Conservation (phyloP, 768 basidiomycete species). For the button mushroom (Agaricus bisporus) region DNA sequence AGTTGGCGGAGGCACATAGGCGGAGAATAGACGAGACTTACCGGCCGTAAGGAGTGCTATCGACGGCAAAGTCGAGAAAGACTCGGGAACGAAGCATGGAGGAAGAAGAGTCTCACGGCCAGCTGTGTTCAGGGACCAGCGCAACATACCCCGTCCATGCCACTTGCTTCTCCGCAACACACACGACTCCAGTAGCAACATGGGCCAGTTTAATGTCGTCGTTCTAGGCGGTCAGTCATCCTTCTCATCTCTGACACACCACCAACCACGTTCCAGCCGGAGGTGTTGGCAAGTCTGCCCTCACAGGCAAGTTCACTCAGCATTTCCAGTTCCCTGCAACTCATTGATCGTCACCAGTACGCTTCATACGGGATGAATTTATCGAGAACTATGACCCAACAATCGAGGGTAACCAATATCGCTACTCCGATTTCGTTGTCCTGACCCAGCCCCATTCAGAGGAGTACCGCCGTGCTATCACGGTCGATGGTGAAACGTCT, state of each 20-base stretch:
- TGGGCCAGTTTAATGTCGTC: constrained; percentile 73
- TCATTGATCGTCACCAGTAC: constrained; percentile 31
- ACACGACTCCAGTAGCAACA: constrained; percentile 17
- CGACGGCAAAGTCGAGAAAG: constrained; percentile 62
- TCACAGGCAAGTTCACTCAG: constrained; percentile 41
- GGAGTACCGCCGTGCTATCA: constrained; percentile 60
- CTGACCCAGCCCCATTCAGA: constrained; percentile 35
- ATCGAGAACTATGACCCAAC: constrained; percentile 78
- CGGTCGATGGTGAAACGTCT: constrained; percentile 59
- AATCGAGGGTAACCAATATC: constrained; percentile 55
- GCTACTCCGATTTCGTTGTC: background rate
- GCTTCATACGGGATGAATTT: constrained; percentile 69
- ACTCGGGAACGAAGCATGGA: constrained; percentile 53
- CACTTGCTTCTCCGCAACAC: background rate
- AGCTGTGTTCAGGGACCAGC: background rate
- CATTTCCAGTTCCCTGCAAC: background rate
- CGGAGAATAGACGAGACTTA: constrained; percentile 17
- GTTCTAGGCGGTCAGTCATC: constrained; percentile 65
- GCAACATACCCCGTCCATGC: background rate
- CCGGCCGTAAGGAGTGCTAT: constrained; percentile 50
- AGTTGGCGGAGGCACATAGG: constrained; percentile 5
- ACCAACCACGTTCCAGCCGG: constrained; percentile 45
- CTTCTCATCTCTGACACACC: background rate
- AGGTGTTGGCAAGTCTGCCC: constrained; percentile 84
- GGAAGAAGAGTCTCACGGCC: constrained; percentile 8